Evolutionary conservation across 1,139 yeast species (phyloP).

Genomic region (Sugiyamaella novakii): DNA sequence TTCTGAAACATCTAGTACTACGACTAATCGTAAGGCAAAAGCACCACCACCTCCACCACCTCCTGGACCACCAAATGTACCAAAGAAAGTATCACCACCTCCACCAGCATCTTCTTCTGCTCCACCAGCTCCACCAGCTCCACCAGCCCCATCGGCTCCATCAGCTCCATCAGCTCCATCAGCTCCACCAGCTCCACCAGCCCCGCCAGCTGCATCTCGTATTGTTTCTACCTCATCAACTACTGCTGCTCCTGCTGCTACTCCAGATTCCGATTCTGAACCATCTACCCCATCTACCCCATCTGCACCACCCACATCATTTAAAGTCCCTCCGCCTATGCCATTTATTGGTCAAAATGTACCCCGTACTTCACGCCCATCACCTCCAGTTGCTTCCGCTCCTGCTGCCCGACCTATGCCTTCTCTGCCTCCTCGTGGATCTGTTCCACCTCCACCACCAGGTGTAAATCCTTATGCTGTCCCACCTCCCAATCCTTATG

Average conservation of each 20-base stretch:
- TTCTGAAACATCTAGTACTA: constrained; percentile 23
- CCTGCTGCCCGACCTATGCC: constrained; percentile 28
- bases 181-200: constrained; percentile 28
- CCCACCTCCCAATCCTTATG: constrained; percentile 4
- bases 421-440: constrained; percentile 28
- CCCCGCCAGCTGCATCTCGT: constrained; percentile 24
- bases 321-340: constrained; percentile 41
- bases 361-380: constrained; percentile 23
- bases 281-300: constrained; percentile 34
- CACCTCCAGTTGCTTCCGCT: constrained; percentile 30
- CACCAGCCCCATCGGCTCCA: constrained; percentile 33
- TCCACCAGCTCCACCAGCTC: constrained; percentile 28
- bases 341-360: constrained; percentile 38
- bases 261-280: not conserved
- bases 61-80: constrained; percentile 32
- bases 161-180: constrained; percentile 26
- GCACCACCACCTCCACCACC: constrained; percentile 56
- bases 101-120: constrained; percentile 36
- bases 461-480: not conserved
- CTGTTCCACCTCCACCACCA: constrained; percentile 26
- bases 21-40: constrained; percentile 36
- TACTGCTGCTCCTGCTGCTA: constrained; percentile 25
- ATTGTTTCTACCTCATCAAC: constrained; percentile 30
- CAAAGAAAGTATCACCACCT: constrained; percentile 38
- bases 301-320: constrained; percentile 46